Evolutionary conservation across 208 protist genomes (phyloP), one percentile per base, ranked within the genome.

Genomic region (Phytomonas francai): DNA sequence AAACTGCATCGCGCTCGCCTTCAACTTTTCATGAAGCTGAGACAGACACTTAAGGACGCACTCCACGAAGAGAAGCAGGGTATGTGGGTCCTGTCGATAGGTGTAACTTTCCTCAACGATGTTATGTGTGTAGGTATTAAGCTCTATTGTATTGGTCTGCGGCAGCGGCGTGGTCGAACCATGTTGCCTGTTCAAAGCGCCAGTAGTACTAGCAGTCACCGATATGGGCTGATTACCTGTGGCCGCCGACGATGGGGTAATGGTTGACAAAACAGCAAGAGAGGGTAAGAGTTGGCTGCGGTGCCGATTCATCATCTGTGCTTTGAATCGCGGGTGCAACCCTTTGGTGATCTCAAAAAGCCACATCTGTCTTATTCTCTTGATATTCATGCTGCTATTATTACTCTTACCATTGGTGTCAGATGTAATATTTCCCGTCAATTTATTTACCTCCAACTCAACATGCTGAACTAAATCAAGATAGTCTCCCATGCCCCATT

Each of bases 231-330:
- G 76, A 11, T 68, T 64, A 25, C 57, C 70, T 29, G 63, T 61
- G 25, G 61, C 74, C 14, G 65, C 45, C 19, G 71, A 79, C 32
- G 65, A 72, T 19, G 87, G 84, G 42, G 76, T 65, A 28, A 87
- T 56, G 29, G 63, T 68, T 0, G 71, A 68, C 11, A 94, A 70
- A 27, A 66, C 77, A 27, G 58, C 59, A 39, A 89, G 60, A 12
- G 89, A 70, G 31, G 70, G 65, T 39, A 79, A 61, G 28, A 94
- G 59, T 22, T 76, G 70, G 68, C 88, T 81, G 12, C 78, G 77
- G 39, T 94, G 88, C n/a, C 80, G 82, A 56, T 91, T 80, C 67
- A 85, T 77, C 22, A 89, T 71, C 42, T 88, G 78, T 39, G 67
- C 72, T 36, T 64, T 49, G 60, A 91, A 89, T n/a, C 79, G 76